These are phyloP conservation scores for Metschnikowia henanensis DNA, from an alignment of 805 yeast genomes.

Conservation along the genomic window DNA sequence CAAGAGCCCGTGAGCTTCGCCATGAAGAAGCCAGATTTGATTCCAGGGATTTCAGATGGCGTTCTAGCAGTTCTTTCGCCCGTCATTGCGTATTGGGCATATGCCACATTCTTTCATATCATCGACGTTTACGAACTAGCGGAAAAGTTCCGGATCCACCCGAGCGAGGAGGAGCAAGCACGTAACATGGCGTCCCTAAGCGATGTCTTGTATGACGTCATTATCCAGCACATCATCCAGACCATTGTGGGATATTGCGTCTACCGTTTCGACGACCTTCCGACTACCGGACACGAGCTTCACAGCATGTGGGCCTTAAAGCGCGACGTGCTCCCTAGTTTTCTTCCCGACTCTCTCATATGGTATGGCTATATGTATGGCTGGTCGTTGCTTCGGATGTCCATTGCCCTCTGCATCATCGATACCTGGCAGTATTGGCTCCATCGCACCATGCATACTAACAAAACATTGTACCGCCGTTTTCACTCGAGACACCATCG, in stretches of 20 bases:
- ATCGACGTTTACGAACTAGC: constrained; percentile 75
- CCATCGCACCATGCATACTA: constrained; percentile 86
- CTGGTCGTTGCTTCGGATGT: constrained; percentile 55
- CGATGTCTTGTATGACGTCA: constrained; percentile 79
- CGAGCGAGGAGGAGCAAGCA: constrained; percentile 76
- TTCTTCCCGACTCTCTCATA: constrained; percentile 49
- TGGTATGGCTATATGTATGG: constrained; percentile 62
- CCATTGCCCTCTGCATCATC: constrained; percentile 67
- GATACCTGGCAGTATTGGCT: constrained; percentile 96
- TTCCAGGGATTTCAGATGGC: constrained; percentile 70
- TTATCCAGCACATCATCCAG: constrained; percentile 84
- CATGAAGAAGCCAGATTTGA: constrained; percentile 40
- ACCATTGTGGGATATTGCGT: constrained; percentile 63
- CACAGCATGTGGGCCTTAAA: constrained; percentile 47
- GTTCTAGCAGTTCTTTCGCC: constrained; percentile 73
- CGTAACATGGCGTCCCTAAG: constrained; percentile 72
- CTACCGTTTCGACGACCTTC: constrained; percentile 55
- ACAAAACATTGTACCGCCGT: constrained; percentile 68
- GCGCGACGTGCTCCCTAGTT: constrained; percentile 36
- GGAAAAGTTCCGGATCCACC: constrained; percentile 86
- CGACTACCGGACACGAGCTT: constrained; percentile 52
- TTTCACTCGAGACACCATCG: constrained; percentile 96
- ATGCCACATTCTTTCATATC: constrained; percentile 70
- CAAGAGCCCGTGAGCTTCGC: constrained; percentile 16
- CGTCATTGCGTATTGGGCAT: constrained; percentile 79